Conservation (phyloP, 2,329 filamentous ascomycete genomes). For the Fusarium sp. region DNA sequence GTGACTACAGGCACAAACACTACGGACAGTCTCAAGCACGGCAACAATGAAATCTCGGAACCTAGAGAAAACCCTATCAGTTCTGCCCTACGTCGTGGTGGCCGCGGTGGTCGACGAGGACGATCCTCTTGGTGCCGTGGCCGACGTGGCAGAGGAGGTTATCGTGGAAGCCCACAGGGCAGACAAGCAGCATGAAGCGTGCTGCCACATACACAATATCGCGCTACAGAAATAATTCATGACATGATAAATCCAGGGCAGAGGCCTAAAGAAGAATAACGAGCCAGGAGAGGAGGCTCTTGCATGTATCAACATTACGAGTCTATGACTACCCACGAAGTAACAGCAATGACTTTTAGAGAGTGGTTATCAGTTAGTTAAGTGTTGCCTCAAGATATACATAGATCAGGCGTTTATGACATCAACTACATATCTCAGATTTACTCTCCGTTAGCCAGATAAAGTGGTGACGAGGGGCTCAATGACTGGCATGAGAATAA, state of each 20-base stretch:
- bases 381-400: not conserved
- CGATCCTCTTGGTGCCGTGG: slow-evolving; percentile 42
- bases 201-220: not conserved
- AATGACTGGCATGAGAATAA: not conserved
- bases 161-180: slow-evolving; percentile 12
- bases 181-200: slow-evolving; percentile 3
- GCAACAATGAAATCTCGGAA: slow-evolving; percentile 22
- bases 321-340: not conserved
- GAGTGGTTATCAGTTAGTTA: not conserved
- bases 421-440: not conserved
- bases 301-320: slow-evolving; percentile 8
- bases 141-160: slow-evolving; percentile 40
- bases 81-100: slow-evolving; percentile 20
- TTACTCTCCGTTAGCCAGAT: not conserved
- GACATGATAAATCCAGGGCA: not conserved
- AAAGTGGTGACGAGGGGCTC: too few species aligned
- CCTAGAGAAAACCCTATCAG: not conserved
- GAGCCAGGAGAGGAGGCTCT: not conserved
- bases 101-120: slow-evolving; percentile 43
- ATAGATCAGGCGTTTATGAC: not conserved
- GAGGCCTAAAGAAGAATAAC: not conserved
- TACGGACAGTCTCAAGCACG: not conserved
- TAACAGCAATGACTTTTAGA: not conserved
- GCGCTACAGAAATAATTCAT: not conserved
- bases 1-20: not conserved